A percentile compares a stretch with the other conserved stretches of the same genome.
Conservation (phyloP, 257 asterid genomes). For the Solanum appendiculatum region DNA sequence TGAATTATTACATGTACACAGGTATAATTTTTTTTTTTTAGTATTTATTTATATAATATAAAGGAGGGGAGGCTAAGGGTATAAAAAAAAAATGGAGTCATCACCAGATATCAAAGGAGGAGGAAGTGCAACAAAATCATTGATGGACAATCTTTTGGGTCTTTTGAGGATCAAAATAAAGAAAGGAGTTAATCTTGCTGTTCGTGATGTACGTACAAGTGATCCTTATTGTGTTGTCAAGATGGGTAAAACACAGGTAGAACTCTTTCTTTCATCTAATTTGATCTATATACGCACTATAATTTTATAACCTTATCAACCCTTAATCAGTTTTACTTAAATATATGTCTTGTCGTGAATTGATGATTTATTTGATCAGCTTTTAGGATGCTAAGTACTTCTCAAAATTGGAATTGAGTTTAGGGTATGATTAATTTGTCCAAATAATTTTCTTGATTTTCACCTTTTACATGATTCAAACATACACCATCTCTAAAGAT, state of each 20-base stretch:
- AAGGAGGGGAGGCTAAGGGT: background rate
- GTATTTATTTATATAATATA: background rate
- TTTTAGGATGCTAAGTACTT: too few relatives aligned
- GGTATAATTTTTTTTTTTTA: background rate
- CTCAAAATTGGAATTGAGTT: too few relatives aligned
- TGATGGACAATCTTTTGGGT: constrained; percentile 55
- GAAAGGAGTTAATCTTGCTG: constrained; percentile 79
- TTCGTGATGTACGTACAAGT: constrained; percentile 77
- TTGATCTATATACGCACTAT: too few relatives aligned
- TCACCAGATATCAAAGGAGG: constrained; percentile 6
- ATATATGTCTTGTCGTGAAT: too few relatives aligned
- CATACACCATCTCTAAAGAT: too few relatives aligned
- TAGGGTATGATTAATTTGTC: too few relatives aligned
- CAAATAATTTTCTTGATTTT: too few relatives aligned
- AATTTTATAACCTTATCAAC: too few relatives aligned
- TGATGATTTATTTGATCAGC: too few relatives aligned
- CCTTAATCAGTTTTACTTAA: too few relatives aligned
- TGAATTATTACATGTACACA: background rate
- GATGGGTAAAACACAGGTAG: constrained; percentile 6
- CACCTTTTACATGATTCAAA: too few relatives aligned
- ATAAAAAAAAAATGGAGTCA: constrained; percentile 6
- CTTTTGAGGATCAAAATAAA: constrained; percentile 57
- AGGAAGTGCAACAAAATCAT: constrained; percentile 1
- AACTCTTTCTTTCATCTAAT: background rate
- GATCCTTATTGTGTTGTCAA: constrained; percentile 46